Evolutionary conservation across 805 yeast species (phyloP), one percentile per base, ranked within the genome.

Genomic region (Metschnikowia chrysomelidarum): DNA sequence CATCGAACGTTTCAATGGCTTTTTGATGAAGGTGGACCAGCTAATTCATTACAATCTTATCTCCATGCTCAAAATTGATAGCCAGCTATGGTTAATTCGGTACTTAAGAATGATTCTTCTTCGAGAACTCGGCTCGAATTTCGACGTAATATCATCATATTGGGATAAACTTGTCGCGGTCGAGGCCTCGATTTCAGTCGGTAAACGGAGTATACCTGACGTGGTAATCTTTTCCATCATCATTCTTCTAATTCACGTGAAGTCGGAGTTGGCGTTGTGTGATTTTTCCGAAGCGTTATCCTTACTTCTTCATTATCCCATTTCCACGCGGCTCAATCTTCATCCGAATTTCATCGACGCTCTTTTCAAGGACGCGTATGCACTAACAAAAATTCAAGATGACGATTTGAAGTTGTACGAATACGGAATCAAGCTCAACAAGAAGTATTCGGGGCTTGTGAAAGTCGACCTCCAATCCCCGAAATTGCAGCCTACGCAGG

Each of bases 71-170:
- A 60, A 63, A 38, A 52, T 74, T 5, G 80, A 74, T 40, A 64
- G 76, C 2, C 73, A 74, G 34, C 60, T 76, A 27, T 76, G 80
- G 80, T 59, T 74, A 17, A 69, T 76, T n/a, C 49, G 81, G 27
- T 76, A 69, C 53, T 63, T 71, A 19, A 53, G 80, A 17, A 54
- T 76, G 22, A 41, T 75, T 3, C 54, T 74, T 12, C 56, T 68
- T 5, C 53, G 81, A 33, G 81, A 76, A 43, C 50, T 76, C 19
- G 78, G 76, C 2, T 44, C 55, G 32, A 57, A 64, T 18, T 41
- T 62, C 31, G 55, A 56, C 16, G 47, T 54, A 13, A 53, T 68
- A 0, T 54, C 67, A 15, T 47, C 56, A 17, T 48, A 72, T 14
- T 76, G 80, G 80, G 80, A 76, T 49, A 70, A 70, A 38, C 44